These are phyloP conservation scores for Flaveria trinervia DNA, from an alignment of 129 eudicot genomes.

Conservation along the genomic window DNA sequence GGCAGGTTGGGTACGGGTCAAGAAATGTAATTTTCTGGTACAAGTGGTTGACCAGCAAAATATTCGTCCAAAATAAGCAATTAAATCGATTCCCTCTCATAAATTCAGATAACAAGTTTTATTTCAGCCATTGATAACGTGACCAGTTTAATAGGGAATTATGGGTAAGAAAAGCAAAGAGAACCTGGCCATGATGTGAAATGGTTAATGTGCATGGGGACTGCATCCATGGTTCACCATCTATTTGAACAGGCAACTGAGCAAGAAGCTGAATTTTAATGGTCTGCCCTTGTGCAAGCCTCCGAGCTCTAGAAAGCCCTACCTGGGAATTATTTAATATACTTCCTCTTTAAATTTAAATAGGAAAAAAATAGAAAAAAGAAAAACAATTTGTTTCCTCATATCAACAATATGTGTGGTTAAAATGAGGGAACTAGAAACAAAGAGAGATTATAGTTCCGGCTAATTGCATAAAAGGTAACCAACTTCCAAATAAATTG, in stretches of 20 bases:
- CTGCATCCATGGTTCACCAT: slow-evolving; percentile 98
- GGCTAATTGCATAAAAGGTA: neutral
- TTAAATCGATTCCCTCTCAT: too few relatives aligned
- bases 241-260: slow-evolving; percentile 91
- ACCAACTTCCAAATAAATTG: neutral
- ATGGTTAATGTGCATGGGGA: slow-evolving; percentile 83
- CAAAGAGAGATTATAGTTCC: neutral
- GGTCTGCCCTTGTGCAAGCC: slow-evolving; percentile 90
- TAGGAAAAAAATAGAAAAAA: neutral
- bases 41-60: neutral
- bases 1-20: neutral
- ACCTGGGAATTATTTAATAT: slow-evolving; percentile 49
- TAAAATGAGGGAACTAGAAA: neutral
- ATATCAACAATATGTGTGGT: neutral
- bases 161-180: neutral
- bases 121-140: too few relatives aligned
- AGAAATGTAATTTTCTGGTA: neutral
- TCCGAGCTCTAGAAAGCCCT: slow-evolving; percentile 90
- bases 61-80: too few relatives aligned
- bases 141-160: too few relatives aligned
- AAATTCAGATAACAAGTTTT: too few relatives aligned
- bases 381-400: neutral
- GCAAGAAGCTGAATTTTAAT: slow-evolving; percentile 91
- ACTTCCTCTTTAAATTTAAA: neutral
- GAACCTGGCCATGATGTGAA: slow-evolving; percentile 97